Evolutionary conservation across 495 filamentous ascomycete genomes (phyloP).

Genomic region (Hypomontagnella submonticulosa): DNA sequence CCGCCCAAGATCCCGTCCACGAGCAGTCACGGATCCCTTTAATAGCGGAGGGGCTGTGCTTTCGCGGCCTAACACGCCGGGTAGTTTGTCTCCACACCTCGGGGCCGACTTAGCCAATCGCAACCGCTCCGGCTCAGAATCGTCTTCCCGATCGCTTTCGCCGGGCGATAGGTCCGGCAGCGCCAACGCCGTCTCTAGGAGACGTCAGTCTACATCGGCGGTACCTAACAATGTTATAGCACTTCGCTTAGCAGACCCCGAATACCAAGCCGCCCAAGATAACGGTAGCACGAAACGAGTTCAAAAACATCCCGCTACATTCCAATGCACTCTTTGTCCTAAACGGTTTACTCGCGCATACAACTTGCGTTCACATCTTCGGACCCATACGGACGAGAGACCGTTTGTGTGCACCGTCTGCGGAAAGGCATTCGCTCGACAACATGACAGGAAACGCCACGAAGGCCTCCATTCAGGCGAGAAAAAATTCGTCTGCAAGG

Average conservation of each 20-base stretch:
- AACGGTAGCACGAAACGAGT: constrained; percentile 73
- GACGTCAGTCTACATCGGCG: constrained; percentile 89
- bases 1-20: constrained; percentile 66
- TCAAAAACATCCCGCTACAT: constrained; percentile 95
- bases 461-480: constrained; percentile 91
- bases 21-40: constrained; percentile 80
- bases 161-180: constrained; percentile 68
- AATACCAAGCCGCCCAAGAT: constrained; percentile 75
- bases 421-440: constrained; percentile 94
- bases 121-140: constrained; percentile 52
- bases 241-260: constrained; percentile 88
- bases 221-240: constrained; percentile 92
- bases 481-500: constrained; percentile 97
- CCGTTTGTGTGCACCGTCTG: constrained; percentile 97
- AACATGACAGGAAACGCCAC: constrained; percentile 91
- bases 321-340: constrained; percentile 85
- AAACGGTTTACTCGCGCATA: constrained; percentile 91
- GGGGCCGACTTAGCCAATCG: constrained; percentile 59
- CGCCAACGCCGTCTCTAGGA: constrained; percentile 70
- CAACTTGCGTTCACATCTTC: constrained; percentile 89
- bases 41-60: constrained; percentile 56
- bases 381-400: constrained; percentile 91
- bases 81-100: constrained; percentile 58
- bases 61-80: constrained; percentile 53
- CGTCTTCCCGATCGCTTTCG: constrained; percentile 72